Evolutionary conservation across 805 yeast species (phyloP).

Genomic region (Brettanomyces sp.): DNA sequence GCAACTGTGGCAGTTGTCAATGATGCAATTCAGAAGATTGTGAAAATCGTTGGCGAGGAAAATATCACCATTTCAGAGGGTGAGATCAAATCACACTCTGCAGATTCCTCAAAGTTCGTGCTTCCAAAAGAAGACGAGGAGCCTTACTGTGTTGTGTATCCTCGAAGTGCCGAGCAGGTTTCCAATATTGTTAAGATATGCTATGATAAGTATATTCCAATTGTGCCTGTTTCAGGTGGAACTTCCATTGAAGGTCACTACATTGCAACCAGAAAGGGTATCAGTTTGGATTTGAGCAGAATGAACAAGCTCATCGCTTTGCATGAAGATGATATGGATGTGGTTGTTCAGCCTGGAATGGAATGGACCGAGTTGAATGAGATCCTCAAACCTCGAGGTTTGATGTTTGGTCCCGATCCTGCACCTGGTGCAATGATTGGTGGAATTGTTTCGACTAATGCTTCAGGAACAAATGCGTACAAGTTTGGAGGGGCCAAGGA

Average conservation of each 20-base stretch:
- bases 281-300: constrained; percentile 49
- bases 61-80: constrained; percentile 33
- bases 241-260: constrained; percentile 76
- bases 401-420: constrained; percentile 66
- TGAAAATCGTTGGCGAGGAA: constrained; percentile 42
- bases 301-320: constrained; percentile 51
- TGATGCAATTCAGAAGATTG: constrained; percentile 29
- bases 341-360: constrained; percentile 71
- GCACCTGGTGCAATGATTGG: constrained; percentile 77
- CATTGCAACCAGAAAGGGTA: constrained; percentile 57
- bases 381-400: constrained; percentile 35
- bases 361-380: constrained; percentile 68
- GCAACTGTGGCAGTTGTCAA: constrained; percentile 1
- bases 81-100: constrained; percentile 23
- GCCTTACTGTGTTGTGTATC: constrained; percentile 46
- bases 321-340: constrained; percentile 58
- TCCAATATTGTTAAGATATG: constrained; percentile 56
- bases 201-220: constrained; percentile 52
- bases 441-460: constrained; percentile 67
- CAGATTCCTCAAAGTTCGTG: constrained; percentile 24
- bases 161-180: constrained; percentile 56
- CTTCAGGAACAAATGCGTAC: constrained; percentile 75
- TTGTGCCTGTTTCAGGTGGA: constrained; percentile 69
- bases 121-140: constrained; percentile 19
- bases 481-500: constrained; percentile 75